Evolutionary conservation across 805 yeast species (phyloP).

Genomic region (Jamesozyma lodderae): DNA sequence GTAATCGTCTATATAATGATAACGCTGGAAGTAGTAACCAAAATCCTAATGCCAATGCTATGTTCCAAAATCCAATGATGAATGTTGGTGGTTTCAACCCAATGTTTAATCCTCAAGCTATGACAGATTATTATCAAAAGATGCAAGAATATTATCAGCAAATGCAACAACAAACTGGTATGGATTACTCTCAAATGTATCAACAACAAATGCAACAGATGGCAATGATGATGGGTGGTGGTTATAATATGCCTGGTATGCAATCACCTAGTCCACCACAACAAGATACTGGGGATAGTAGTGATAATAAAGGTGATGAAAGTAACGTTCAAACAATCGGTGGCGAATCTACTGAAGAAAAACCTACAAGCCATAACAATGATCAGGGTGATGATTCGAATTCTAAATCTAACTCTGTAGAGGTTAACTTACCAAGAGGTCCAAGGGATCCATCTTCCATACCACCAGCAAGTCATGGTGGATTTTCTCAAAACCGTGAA

Average conservation of each 20-base stretch:
- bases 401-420: conserved; percentile 23
- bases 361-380: background rate
- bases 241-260: conserved; percentile 13
- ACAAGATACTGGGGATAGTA: conserved; percentile 9
- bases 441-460: conserved; percentile 34
- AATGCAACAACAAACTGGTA: conserved; percentile 30
- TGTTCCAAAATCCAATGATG: conserved; percentile 29
- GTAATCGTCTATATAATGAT: conserved; percentile 10
- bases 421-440: conserved; percentile 42
- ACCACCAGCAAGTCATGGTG: conserved; percentile 35
- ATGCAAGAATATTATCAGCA: conserved; percentile 44
- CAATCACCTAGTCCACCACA: conserved; percentile 2
- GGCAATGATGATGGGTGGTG: conserved; percentile 20
- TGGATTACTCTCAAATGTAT: conserved; percentile 29
- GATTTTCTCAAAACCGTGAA: conserved; percentile 36
- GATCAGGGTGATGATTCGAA: conserved; percentile 11
- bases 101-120: conserved; percentile 42
- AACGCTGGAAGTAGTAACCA: conserved; percentile 14
- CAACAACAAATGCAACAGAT: conserved; percentile 32
- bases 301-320: conserved; percentile 12
- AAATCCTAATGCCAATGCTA: conserved; percentile 15
- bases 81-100: conserved; percentile 27
- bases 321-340: conserved; percentile 27
- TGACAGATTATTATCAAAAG: conserved; percentile 56
- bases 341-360: conserved; percentile 10